Evolutionary conservation across 768 basidiomycete genomes (phyloP), one percentile per base, ranked within the genome.

Genomic region (Hypsizygus marmoreus): DNA sequence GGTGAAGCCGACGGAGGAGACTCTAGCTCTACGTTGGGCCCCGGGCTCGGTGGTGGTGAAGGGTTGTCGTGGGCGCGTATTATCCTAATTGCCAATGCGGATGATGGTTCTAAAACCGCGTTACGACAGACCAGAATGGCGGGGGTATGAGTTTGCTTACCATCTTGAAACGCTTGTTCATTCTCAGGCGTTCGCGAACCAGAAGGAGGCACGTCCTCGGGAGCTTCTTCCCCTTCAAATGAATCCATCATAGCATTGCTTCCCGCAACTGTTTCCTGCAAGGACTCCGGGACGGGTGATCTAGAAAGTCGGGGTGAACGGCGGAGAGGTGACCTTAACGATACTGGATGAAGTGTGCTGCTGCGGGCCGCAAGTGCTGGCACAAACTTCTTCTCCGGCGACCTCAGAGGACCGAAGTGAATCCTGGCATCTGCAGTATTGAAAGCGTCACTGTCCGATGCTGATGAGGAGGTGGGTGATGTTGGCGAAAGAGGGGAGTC

Each of bases 11-110:
- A 37, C 29, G 22, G 35, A 12, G 37, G 11, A 17, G 26, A 16
- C 40, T 12, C 12, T 11, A 31, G 32, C 11, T 17, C 33, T 5
- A 37, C 23, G 24, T 42, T 22, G 35, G 32, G 25, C 26, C 55
- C 31, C 42, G 53, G 45, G 24, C 35, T 47, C 22, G 71, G 72
- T 23, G 72, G 71, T 13, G 88, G 87, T 13, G 88, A 90, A 13
- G 88, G 88, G 56, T 91, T 91, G 55, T 81, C 82, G 46, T 80
- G 77, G 40, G 88, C 88, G 39, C 80, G 75, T 34, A 84, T 74
- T 35, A 91, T 79, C 64, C 67, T 81, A 50, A 70, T 78, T 24
- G 84, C 88, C 38, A 91, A 68, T 4, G 74, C 73, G 44, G 85
- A 84, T 2, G 86, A 78, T 7, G 86, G 86, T 58, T 89, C 88